Percentiles rank a stretch among this genome's conserved stretches.
These are phyloP conservation scores for Lathyrus aphaca DNA, from an alignment of 306 rosid genomes.

Conservation along the genomic window DNA sequence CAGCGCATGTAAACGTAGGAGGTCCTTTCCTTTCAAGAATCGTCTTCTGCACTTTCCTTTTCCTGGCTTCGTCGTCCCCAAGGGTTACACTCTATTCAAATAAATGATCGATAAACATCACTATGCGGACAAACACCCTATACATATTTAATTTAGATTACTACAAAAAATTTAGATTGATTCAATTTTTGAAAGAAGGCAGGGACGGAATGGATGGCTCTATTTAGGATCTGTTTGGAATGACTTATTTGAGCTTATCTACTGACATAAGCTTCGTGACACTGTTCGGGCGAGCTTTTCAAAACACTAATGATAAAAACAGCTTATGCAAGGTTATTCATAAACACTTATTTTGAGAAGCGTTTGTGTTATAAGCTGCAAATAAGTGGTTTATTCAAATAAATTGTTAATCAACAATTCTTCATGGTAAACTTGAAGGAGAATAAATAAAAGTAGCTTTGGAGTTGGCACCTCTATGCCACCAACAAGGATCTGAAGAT, in stretches of 20 bases:
- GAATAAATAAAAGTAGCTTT: constrained; percentile 34
- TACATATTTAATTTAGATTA: constrained; percentile 27
- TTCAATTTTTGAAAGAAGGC: constrained; percentile 12
- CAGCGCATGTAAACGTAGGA: constrained; percentile 93
- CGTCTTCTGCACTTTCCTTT: constrained; percentile 97
- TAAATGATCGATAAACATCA: constrained; percentile 37
- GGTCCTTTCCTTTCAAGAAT: constrained; percentile 97
- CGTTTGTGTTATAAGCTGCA: too few relatives aligned
- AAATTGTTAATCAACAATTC: not conserved
- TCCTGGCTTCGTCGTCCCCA: constrained; percentile 97
- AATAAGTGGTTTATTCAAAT: too few relatives aligned
- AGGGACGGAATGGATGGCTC: not conserved
- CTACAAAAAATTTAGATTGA: not conserved
- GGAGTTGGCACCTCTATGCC: constrained; percentile 77
- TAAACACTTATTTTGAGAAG: too few relatives aligned
- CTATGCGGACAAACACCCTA: constrained; percentile 31
- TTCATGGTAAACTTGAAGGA: constrained; percentile 15
- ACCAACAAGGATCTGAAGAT: constrained; percentile 92
- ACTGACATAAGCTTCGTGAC: too few relatives aligned
- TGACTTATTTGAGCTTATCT: too few relatives aligned
- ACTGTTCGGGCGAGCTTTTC: too few relatives aligned
- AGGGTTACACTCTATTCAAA: constrained; percentile 93
- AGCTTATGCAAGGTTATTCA: too few relatives aligned
- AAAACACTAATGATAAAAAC: too few relatives aligned
- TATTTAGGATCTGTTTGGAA: not conserved